These are phyloP conservation scores for Citeromyces nyonsensis DNA, from an alignment of 805 yeast genomes.

Conservation along the genomic window DNA sequence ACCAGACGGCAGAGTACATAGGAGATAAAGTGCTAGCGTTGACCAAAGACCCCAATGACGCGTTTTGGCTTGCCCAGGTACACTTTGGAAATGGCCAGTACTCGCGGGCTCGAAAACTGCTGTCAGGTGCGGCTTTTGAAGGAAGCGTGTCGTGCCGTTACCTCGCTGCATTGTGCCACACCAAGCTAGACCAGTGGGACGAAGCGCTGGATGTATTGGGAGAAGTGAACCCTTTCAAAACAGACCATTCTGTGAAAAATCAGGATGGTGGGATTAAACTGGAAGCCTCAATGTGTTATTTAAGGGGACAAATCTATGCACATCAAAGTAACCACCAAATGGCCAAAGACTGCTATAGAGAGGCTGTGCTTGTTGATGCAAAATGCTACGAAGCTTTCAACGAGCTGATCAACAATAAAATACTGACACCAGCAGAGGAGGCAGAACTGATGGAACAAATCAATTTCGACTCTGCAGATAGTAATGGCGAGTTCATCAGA, in stretches of 20 bases:
- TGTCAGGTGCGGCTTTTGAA: conserved; percentile 39
- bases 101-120: conserved; percentile 60
- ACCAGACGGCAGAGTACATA: conserved; percentile 75
- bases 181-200: conserved; percentile 65
- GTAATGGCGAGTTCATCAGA: conserved; percentile 68
- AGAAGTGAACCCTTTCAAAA: conserved; percentile 58
- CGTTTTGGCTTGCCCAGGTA: conserved; percentile 93
- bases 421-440: conserved; percentile 74
- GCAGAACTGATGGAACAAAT: conserved; percentile 60
- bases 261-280: conserved; percentile 76
- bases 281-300: conserved; percentile 75
- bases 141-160: conserved; percentile 66
- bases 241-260: conserved; percentile 19
- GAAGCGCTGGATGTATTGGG: conserved; percentile 82
- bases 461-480: conserved; percentile 60
- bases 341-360: conserved; percentile 78
- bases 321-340: conserved; percentile 71
- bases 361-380: conserved; percentile 76
- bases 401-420: conserved; percentile 54
- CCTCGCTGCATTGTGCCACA: conserved; percentile 59
- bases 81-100: conserved; percentile 64
- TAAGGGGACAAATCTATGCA: conserved; percentile 73
- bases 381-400: conserved; percentile 90
- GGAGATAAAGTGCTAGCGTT: conserved; percentile 82
- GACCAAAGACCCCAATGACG: conserved; percentile 82